Evolutionary conservation across 805 yeast species (phyloP).

Genomic region (Pichia cephalocereana): DNA sequence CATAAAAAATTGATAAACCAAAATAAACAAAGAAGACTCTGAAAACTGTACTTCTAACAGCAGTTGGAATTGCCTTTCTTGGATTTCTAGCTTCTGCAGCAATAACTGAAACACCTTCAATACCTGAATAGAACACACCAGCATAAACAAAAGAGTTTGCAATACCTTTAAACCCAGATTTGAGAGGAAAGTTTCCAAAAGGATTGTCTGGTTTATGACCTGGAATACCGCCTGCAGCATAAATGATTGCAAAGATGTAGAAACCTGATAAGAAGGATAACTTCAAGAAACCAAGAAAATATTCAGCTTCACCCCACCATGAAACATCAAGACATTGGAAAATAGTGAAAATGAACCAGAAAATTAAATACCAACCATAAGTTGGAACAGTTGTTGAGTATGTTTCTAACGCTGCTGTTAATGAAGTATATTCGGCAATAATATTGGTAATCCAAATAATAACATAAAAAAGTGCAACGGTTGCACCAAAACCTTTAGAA

Average conservation of each 20-base stretch:
- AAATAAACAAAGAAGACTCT: slow-evolving; percentile 42
- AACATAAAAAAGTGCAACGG: slow-evolving; percentile 44
- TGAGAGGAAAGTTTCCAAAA: slow-evolving; percentile 27
- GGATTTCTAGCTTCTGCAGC: slow-evolving; percentile 60
- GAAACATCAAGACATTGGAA: slow-evolving; percentile 44
- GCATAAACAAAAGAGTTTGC: slow-evolving; percentile 19
- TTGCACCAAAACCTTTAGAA: slow-evolving; percentile 49
- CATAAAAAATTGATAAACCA: slow-evolving; percentile 46
- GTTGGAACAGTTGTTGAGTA: slow-evolving; percentile 46
- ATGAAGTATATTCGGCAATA: slow-evolving; percentile 46
- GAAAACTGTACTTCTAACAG: slow-evolving; percentile 52
- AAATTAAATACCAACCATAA: slow-evolving; percentile 45
- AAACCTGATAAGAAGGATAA: slow-evolving; percentile 40
- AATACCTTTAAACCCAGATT: slow-evolving; percentile 19
- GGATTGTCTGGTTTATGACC: slow-evolving; percentile 27
- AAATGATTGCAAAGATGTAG: slow-evolving; percentile 41
- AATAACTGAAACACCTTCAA: slow-evolving; percentile 32
- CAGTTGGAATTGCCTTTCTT: slow-evolving; percentile 45
- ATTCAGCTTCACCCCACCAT: slow-evolving; percentile 51
- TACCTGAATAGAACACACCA: slow-evolving; percentile 20
- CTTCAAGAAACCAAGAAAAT: slow-evolving; percentile 41
- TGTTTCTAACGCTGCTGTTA: slow-evolving; percentile 38
- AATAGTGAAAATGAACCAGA: slow-evolving; percentile 42
- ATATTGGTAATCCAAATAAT: slow-evolving; percentile 49
- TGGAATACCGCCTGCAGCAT: slow-evolving; percentile 34